Conservation (phyloP, 2,329 filamentous ascomycete species). For the Penicillium sp. region DNA sequence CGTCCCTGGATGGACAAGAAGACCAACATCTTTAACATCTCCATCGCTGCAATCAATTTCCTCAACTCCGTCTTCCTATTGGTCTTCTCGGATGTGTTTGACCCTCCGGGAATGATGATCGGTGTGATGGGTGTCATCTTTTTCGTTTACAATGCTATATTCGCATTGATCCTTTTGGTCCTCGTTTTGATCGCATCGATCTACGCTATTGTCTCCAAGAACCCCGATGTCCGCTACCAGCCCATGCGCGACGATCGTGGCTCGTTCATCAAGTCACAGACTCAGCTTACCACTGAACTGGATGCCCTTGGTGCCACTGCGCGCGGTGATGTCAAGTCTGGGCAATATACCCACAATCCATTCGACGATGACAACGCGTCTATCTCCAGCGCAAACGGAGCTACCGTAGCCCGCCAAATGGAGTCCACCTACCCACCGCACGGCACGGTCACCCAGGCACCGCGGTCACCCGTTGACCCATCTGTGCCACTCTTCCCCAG, state of each 20-base stretch:
- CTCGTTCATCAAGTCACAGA: slow-evolving; percentile 96
- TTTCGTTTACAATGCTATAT: slow-evolving; percentile 81
- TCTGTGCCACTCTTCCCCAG: slow-evolving; percentile 48
- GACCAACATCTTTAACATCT: slow-evolving; percentile 93
- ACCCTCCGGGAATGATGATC: slow-evolving; percentile 74
- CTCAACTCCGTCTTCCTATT: slow-evolving; percentile 84
- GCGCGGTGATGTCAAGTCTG: slow-evolving; percentile 68
- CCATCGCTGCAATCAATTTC: slow-evolving; percentile 86
- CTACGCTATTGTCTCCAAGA: slow-evolving; percentile 83
- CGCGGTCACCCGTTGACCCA: slow-evolving; percentile 49
- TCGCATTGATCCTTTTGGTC: slow-evolving; percentile 75
- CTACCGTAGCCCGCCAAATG: slow-evolving; percentile 49
- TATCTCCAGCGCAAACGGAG: slow-evolving; percentile 52
- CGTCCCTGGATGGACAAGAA: slow-evolving; percentile 99
- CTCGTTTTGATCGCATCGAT: slow-evolving; percentile 73
- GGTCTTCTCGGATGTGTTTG: slow-evolving; percentile 83
- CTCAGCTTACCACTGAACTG: slow-evolving; percentile 78
- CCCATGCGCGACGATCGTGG: slow-evolving; percentile 94
- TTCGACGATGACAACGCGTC: slow-evolving; percentile 70
- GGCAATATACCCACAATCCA: slow-evolving; percentile 55
- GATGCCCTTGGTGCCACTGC: slow-evolving; percentile 87
- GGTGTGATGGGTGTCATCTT: slow-evolving; percentile 86
- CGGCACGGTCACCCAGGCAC: slow-evolving; percentile 37
- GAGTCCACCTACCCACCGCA: slow-evolving; percentile 27
- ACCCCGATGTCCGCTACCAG: slow-evolving; percentile 91